phyloP scores from a whole-genome alignment of 2,329 filamentous ascomycete genomes.

The Xylariaceae sp. region DNA sequence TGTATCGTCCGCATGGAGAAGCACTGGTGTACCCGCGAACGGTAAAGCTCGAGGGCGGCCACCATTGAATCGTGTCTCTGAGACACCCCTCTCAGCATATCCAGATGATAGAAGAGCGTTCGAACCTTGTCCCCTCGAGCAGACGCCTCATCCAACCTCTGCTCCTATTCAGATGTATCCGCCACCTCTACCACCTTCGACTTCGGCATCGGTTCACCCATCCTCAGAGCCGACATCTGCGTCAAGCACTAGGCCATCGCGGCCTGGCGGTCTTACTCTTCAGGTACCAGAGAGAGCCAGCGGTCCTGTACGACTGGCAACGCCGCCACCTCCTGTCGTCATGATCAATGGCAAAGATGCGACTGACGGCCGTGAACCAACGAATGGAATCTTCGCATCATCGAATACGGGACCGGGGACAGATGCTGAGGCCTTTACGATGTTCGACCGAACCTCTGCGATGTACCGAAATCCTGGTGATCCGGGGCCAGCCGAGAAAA shows the following conservation, averaged over 20 bases:
- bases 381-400: background rate
- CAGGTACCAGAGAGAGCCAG: constrained; percentile 60
- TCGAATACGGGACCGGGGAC: background rate
- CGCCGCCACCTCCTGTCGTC: constrained; percentile 37
- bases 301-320: constrained; percentile 59
- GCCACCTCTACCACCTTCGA: constrained; percentile 18
- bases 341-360: constrained; percentile 42
- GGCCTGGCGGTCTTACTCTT: constrained; percentile 51
- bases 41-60: constrained; percentile 77
- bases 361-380: constrained; percentile 2
- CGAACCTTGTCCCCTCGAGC: constrained; percentile 30
- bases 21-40: constrained; percentile 54
- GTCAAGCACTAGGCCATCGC: constrained; percentile 19
- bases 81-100: constrained; percentile 67
- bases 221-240: constrained; percentile 14
- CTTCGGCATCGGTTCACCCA: constrained; percentile 14
- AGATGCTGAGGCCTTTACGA: constrained; percentile 9
- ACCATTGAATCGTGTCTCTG: constrained; percentile 60
- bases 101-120: constrained; percentile 52
- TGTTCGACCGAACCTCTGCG: constrained; percentile 21
- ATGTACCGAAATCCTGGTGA: constrained; percentile 21
- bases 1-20: constrained; percentile 87
- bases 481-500: constrained; percentile 18
- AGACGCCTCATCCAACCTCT: constrained; percentile 14
- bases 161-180: background rate